phyloP scores from a whole-genome alignment of 148 eudicot genomes.

The Fagopyrum esculentum region DNA sequence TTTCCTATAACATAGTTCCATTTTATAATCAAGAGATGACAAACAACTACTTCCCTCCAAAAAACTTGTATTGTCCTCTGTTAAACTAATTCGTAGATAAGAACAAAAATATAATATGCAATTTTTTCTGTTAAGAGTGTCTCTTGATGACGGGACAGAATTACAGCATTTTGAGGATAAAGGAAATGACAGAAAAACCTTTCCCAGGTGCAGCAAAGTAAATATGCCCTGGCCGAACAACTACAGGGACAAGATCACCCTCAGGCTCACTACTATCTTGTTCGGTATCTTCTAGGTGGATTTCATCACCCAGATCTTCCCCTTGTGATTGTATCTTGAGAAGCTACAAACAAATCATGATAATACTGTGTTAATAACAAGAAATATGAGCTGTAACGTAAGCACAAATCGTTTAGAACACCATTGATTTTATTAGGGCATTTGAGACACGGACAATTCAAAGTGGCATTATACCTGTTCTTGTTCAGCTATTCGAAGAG shows the following conservation, averaged over 20 bases:
- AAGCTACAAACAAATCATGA: constrained; percentile 7
- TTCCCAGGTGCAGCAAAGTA: constrained; percentile 64
- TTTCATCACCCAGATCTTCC: background rate
- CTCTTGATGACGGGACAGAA: background rate
- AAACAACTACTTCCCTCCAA: background rate
- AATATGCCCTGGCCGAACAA: constrained; percentile 79
- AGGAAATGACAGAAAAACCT: constrained; percentile 29
- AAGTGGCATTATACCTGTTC: constrained; percentile 8
- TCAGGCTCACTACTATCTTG: constrained; percentile 40
- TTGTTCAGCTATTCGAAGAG: background rate
- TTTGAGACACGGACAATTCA: background rate
- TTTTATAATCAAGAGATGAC: background rate
- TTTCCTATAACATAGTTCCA: background rate
- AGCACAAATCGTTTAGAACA: background rate
- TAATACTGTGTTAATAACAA: background rate
- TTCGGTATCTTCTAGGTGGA: background rate
- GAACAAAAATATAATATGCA: background rate
- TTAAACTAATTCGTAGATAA: background rate
- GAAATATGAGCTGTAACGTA: background rate
- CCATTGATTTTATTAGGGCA: background rate
- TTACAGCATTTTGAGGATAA: background rate
- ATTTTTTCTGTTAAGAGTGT: background rate
- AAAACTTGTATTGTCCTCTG: background rate
- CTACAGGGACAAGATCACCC: constrained; percentile 60
- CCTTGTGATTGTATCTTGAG: background rate